A percentile compares a stretch with the other conserved stretches of the same genome.
Evolutionary conservation across 345 rosid genomes (phyloP).

Genomic region (Theobroma cacao): DNA sequence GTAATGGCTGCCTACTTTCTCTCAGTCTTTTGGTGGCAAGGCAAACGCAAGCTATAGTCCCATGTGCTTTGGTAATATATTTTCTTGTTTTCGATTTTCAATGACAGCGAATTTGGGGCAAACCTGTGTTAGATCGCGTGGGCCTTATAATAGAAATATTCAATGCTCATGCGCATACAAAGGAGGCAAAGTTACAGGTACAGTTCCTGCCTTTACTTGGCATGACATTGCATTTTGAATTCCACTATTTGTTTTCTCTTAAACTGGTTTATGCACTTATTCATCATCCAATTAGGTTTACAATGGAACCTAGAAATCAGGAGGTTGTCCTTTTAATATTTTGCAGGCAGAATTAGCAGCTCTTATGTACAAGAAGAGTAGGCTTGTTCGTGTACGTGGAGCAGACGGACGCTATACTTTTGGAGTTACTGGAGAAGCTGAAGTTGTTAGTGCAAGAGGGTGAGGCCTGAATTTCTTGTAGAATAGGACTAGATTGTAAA

Average conservation of each 20-base stretch:
- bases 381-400: slow-evolving; percentile 89
- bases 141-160: slow-evolving; percentile 95
- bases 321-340: too few species aligned
- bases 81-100: background rate
- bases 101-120: slow-evolving; percentile 66
- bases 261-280: background rate
- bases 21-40: background rate
- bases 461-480: slow-evolving; percentile 25
- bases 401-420: slow-evolving; percentile 67
- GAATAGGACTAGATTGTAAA: background rate
- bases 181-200: slow-evolving; percentile 95
- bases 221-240: background rate
- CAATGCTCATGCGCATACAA: slow-evolving; percentile 92
- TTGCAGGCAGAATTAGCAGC: slow-evolving; percentile 90
- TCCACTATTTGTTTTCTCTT: background rate
- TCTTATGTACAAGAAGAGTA: slow-evolving; percentile 77
- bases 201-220: slow-evolving; percentile 3
- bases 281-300: too few species aligned
- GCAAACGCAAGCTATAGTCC: background rate
- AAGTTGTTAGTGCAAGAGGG: slow-evolving; percentile 99
- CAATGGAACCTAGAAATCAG: too few species aligned
- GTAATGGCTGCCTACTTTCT: slow-evolving; percentile 22
- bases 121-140: slow-evolving; percentile 86
- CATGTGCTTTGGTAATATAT: background rate
- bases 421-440: slow-evolving; percentile 85